These are phyloP conservation scores for Phytophthora chlamydospora DNA, from an alignment of 352 stramenopile species.

Conservation along the genomic window DNA sequence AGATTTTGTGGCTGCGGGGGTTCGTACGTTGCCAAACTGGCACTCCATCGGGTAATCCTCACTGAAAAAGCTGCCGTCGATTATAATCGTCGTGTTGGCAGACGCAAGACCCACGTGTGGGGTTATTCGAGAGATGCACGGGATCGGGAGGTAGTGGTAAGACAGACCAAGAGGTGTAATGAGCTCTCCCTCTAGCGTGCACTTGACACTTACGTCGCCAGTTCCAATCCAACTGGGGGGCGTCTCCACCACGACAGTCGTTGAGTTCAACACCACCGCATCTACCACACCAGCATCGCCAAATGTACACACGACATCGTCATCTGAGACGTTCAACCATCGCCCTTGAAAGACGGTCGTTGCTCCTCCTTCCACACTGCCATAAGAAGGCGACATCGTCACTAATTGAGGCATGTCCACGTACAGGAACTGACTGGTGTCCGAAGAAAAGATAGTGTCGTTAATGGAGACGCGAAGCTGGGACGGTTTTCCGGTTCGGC, in stretches of 20 bases:
- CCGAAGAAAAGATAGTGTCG: constrained; percentile 25
- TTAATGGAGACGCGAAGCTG: constrained; percentile 31
- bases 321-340: constrained; percentile 30
- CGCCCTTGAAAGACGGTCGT: constrained; percentile 23
- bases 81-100: constrained; percentile 23
- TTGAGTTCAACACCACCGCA: constrained; percentile 27
- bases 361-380: constrained; percentile 36
- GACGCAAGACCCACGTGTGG: constrained; percentile 32
- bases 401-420: constrained; percentile 28
- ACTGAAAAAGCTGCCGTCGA: constrained; percentile 46
- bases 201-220: constrained; percentile 26
- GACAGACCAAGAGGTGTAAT: constrained; percentile 19
- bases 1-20: constrained; percentile 25
- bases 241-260: constrained; percentile 10
- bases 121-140: constrained; percentile 14
- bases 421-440: constrained; percentile 29
- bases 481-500: constrained; percentile 14
- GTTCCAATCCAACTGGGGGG: constrained; percentile 19
- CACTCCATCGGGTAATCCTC: constrained; percentile 32
- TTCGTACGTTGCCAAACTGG: constrained; percentile 32
- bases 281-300: constrained; percentile 7
- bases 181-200: constrained; percentile 28
- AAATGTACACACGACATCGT: constrained; percentile 41
- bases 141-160: constrained; percentile 39
- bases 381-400: constrained; percentile 30